Evolutionary conservation across 2,329 filamentous ascomycete species (phyloP), one percentile per base, ranked within the genome.

Genomic region (Shiraia sp.): DNA sequence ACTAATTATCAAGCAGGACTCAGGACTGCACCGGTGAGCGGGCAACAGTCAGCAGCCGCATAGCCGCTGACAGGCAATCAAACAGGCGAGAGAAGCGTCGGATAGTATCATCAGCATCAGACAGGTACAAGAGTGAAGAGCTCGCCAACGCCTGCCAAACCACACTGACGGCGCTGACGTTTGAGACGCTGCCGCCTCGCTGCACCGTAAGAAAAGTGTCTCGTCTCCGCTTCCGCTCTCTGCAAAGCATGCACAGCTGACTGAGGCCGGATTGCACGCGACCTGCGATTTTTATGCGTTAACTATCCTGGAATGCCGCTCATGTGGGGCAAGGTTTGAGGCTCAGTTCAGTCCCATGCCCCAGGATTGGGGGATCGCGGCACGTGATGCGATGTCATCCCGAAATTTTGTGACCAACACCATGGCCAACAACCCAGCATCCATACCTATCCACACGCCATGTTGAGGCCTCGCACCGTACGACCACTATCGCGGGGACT

Each of bases 391-490:
- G n/a, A n/a, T n/a, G n/a, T 28, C 39, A 36, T 47, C 26, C 37
- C 45, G 43, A 48, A 47, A 42, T 46, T 46, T 55, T 49, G 55
- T 45, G 34, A 30, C 23, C 29, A 38, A 45, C 14, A 41, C 19
- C 38, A 30, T 32, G 10, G 15, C 16, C 17, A 32, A 40, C 34
- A 22, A 32, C 17, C n/a, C 37, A 34, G 10, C 25, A 17, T 32
- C 13, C 45, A 42, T 30, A 23, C 40, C 37, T 40, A 19, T 32
- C 6, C 26, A 13, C 32, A 43, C 43, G 50, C 32, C 35, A 70
- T 70, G 66, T 54, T 69, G 45, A 55, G 53, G 48, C 63, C 65
- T 24, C 55, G 44, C 36, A 49, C 57, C 19, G 42, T 61, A 26
- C 62, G 59, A 25, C 55, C 65, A 17, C 39, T 68, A 29, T 53